phyloP scores from a whole-genome alignment of 306 rosid species.

The Prosopis cineraria region DNA sequence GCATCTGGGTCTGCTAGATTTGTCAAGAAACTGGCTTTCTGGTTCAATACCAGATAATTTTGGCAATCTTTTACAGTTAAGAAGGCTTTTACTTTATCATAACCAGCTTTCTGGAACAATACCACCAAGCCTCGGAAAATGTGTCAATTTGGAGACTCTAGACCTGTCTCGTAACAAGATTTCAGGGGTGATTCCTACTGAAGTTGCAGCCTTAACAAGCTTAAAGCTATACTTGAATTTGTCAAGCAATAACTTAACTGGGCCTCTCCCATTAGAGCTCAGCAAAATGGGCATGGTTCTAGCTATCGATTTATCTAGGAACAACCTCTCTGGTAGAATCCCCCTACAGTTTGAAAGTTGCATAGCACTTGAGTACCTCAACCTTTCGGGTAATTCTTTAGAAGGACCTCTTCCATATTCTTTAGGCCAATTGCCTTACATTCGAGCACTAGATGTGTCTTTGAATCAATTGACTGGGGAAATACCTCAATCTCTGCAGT shows the following conservation, averaged over 20 bases:
- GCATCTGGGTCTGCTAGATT: conserved; percentile 83
- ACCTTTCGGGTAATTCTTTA: conserved; percentile 68
- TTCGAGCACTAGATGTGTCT: conserved; percentile 68
- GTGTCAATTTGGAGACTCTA: conserved; percentile 78
- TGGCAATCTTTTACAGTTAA: conserved; percentile 73
- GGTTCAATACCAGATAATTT: conserved; percentile 87
- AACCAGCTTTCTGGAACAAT: conserved; percentile 82
- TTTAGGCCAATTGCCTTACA: conserved; percentile 68
- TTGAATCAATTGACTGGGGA: conserved; percentile 64
- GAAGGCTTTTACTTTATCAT: conserved; percentile 73
- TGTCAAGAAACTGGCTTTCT: conserved; percentile 76
- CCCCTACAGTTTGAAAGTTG: conserved; percentile 85
- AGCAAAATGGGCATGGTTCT: conserved; percentile 97
- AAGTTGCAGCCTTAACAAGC: conserved; percentile 83
- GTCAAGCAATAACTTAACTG: conserved; percentile 67
- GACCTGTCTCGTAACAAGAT: conserved; percentile 82
- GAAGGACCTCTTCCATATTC: conserved; percentile 75
- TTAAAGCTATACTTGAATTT: conserved; percentile 82
- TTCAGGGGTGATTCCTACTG: conserved; percentile 69
- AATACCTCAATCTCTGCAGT: conserved; percentile 62
- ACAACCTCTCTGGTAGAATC: conserved; percentile 68
- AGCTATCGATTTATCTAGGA: conserved; percentile 76
- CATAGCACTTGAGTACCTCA: conserved; percentile 77
- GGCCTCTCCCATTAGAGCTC: conserved; percentile 72
- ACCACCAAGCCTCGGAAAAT: conserved; percentile 76